phyloP scores from a whole-genome alignment of 768 basidiomycete genomes.

The Gyrodon lividus region DNA sequence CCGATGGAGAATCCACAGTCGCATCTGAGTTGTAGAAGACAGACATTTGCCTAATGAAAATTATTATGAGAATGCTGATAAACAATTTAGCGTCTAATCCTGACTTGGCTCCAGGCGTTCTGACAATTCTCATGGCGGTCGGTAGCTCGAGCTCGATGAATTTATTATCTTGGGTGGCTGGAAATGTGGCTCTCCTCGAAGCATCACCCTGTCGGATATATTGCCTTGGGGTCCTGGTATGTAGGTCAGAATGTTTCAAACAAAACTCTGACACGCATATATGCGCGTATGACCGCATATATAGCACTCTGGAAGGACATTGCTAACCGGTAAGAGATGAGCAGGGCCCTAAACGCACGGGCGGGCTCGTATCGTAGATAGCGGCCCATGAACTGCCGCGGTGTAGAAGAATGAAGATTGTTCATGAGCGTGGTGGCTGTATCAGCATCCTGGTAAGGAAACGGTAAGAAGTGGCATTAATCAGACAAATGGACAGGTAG shows the following conservation, averaged over 20 bases:
- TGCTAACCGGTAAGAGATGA: constrained; percentile 71
- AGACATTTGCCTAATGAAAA: constrained; percentile 34
- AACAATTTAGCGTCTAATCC: constrained; percentile 1
- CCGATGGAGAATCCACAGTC: constrained; percentile 8
- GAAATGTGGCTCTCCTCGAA: constrained; percentile 13
- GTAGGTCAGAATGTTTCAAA: constrained; percentile 8
- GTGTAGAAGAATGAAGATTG: constrained; percentile 52
- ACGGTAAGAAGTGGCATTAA: neutral
- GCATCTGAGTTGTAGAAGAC: constrained; percentile 61
- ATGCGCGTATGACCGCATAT: constrained; percentile 18
- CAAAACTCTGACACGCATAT: constrained; percentile 12
- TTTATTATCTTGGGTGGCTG: constrained; percentile 20
- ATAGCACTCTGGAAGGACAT: neutral
- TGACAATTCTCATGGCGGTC: constrained; percentile 60
- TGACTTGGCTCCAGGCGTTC: constrained; percentile 52
- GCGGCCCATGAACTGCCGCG: constrained; percentile 69
- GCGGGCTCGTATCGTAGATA: constrained; percentile 76
- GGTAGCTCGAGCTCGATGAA: constrained; percentile 50
- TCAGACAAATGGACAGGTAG: constrained; percentile 12
- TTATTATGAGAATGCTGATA: neutral
- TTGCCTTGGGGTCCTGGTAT: constrained; percentile 20
- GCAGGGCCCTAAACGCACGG: constrained; percentile 68
- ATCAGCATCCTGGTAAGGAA: constrained; percentile 45
- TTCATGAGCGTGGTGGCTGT: constrained; percentile 60
- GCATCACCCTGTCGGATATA: constrained; percentile 18